Base-by-base conservation (phyloP, 306 rosid genomes). In the Cicer cuneatum region DNA sequence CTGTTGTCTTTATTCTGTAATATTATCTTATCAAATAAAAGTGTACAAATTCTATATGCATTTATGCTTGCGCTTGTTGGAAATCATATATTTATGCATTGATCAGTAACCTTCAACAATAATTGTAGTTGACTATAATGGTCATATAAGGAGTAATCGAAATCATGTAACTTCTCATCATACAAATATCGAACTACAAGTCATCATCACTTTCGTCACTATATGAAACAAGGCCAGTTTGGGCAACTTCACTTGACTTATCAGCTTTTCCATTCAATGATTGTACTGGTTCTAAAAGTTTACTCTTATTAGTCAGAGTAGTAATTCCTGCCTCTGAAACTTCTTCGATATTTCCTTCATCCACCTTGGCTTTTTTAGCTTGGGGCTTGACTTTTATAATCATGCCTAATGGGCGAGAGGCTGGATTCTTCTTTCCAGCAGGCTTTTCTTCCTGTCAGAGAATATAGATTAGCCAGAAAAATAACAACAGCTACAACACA, bases 171-270 rank as follows among this genome's bases (percentile, higher is more conserved):
- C 54, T 54, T 47, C 60, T 37, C 56, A 6, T 37, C 11, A 43
- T 42, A 80, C 42, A 69, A 39, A 72, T 15, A 66, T 40, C 40
- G 75, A 61, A 67, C 61, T 39, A 63, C 81, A 61, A 85, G 51
- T 88, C 89, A 52, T 86, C 96, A 16, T 94, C 98, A 73, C 96
- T 91, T 65, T 87, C 98, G 11, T 90, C 97, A 81, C 97, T 91
- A 66, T 94, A 94, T 13, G 96, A 86, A 78, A 91, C 97, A 52
- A 94, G 87, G 57, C 90, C 84, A 46, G 73, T 84, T 49, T 8
- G 71, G 33, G 59, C 79, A 79, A 76, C 78, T 72, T 75, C 90
- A 53, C 7, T 53, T 42, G 80, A 40, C 80, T 73, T 81, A 13
- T 54, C 84, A 39, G 73, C 69, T 83, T 54, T 66, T 19, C 69